Base-by-base conservation (phyloP, 208 protist species). In the Spironucleus salmonicida region DNA sequence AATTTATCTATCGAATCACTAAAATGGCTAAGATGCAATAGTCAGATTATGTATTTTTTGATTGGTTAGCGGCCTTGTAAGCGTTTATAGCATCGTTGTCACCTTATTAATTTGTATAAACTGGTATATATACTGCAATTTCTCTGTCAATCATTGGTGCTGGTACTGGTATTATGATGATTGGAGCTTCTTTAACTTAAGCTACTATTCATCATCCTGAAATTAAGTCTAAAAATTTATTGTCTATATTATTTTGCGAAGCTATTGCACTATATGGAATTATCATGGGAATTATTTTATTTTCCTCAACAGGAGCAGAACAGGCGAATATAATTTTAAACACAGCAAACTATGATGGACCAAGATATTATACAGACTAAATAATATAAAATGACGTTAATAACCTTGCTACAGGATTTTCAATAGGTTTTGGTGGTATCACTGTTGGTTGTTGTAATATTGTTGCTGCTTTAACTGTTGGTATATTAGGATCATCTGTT, bases 231-330 rank as follows among this genome's bases (percentile, higher is more conserved):
- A 81, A 81, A 32, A 81, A 81, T 58, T 41, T 81, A 23, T 13
- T 81, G 26, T 81, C 76, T 29, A 69, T 81, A 9, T 32, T 81
- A n/a, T 81, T 81, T 32, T 81, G 77, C 34, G 78, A 81, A 58
- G 78, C 78, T 76, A 68, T 81, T 29, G 78, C 78, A n/a, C 76
- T 81, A 23, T 81, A 81, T 68, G 78, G 78, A 30, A 58, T 81
- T 40, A 81, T 81, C 76, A 45, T 81, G 67, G 34, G 15, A 4
- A 78, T 81, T 58, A 77, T 77, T n/a, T n/a, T 68, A 58, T 27
- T 67, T 35, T 41, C 74, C 4, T 77, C 19, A 59, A 7, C 26
- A 27, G 32, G 39, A 4, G 66, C 30, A 9, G 11, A 23, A 32
- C 2, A 7, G 41, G 66, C 30, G 32, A 45, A 9, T 11, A 45